Evolutionary conservation across 202 grass and related monocot genomes (phyloP).

Genomic region (Schoenoplectus tabernaemontani): DNA sequence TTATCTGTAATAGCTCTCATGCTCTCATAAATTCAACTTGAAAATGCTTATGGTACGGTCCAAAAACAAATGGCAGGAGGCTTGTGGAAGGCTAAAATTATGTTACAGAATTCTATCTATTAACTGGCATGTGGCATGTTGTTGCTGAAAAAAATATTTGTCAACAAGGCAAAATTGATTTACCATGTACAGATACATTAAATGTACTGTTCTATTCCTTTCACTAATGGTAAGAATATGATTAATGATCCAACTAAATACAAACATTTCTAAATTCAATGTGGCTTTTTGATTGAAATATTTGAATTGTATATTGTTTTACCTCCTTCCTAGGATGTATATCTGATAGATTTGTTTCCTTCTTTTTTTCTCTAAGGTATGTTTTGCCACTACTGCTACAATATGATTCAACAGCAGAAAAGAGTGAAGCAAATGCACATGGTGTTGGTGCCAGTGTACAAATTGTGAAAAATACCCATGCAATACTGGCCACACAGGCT

Average conservation of each 20-base stretch:
- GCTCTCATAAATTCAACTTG: neutral
- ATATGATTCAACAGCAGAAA: constrained; percentile 95
- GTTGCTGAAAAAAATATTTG: neutral
- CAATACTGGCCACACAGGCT: constrained; percentile 58
- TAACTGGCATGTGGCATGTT: neutral
- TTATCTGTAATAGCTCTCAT: neutral
- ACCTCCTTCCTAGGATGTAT: neutral
- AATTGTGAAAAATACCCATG: constrained; percentile 96
- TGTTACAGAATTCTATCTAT: neutral
- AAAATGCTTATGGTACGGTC: neutral
- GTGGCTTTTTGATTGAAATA: neutral
- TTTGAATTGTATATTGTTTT: neutral
- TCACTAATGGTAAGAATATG: neutral
- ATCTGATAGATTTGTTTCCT: neutral
- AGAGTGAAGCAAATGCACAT: constrained; percentile 63
- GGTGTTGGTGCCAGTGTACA: constrained; percentile 96
- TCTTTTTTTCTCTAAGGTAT: constrained; percentile 46
- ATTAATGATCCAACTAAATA: neutral
- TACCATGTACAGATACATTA: neutral
- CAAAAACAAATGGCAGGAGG: neutral
- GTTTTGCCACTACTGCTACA: constrained; percentile 85
- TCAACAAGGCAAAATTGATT: constrained; percentile 5
- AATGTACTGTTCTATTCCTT: neutral
- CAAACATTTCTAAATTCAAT: neutral
- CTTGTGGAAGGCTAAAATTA: neutral